Evolutionary conservation across 768 basidiomycete species (phyloP), one percentile per base, ranked within the genome.

Genomic region (Mycena belliarum): DNA sequence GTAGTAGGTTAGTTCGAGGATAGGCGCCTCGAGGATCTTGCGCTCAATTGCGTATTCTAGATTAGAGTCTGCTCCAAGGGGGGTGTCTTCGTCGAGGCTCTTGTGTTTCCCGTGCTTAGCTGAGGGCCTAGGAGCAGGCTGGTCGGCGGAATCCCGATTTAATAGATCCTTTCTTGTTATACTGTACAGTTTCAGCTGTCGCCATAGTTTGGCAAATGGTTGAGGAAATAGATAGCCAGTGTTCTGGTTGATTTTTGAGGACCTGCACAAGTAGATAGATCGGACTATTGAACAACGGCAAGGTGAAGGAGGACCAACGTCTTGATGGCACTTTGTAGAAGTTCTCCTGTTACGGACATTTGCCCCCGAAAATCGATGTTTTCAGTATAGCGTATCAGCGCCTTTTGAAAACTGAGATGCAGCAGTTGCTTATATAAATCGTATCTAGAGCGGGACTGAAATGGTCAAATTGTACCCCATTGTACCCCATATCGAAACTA

Each of bases 1-100:
- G 63, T 94, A 96, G 72, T 98, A 98, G 2, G 86, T 83, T 49
- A 97, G 67, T 50, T 97, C 94, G 33, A 98, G 67, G 16, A 78
- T 65, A 0, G 86, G 86, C 0, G 92, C 82, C 62, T 95, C 91
- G 26, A 98, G 69, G 26, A 98, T 77, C 50, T 86, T 90, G 35
- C 87, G 84, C 59, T 94, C 91, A 49, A 94, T 85, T 12, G 92
- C 96, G 68, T 98, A 98, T 69, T 98, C 95, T 20, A 84, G 64
- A 9, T 73, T 74, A 4, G 78, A 84, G 65, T 89, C 84, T 11
- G 73, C 74, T 14, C 81, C 86, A 25, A 83, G 62, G 5, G 81
- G 81, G 4, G 81, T 82, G 50, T 81, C 79, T 41, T 84, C 84
- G 25, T 87, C 82, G 6, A 75, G 51, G 40, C 72, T 70, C 60